Evolutionary conservation across 2,329 filamentous ascomycete genomes (phyloP).

Genomic region (Albifimbria verrucaria): DNA sequence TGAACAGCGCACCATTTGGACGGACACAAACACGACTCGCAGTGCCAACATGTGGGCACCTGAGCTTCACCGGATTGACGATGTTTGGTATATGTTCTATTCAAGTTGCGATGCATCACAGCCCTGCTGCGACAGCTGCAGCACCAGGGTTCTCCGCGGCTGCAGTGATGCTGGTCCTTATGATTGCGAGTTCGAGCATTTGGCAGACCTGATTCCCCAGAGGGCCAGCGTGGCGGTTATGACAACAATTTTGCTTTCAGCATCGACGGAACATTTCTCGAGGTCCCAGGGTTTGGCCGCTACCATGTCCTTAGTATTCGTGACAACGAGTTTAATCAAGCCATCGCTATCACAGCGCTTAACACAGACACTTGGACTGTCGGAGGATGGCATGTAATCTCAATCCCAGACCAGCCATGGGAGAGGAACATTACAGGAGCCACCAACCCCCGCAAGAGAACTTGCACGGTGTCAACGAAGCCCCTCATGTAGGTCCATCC

Average conservation of each 20-base stretch:
- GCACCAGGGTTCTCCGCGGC: conserved; percentile 7
- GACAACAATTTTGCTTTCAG: conserved; percentile 8
- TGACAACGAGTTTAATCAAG: conserved; percentile 6
- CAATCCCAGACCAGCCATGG: conserved; percentile 8
- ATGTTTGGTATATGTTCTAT: conserved; percentile 12
- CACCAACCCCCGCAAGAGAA: background rate
- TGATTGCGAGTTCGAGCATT: conserved; percentile 7
- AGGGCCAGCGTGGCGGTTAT: conserved; percentile 2
- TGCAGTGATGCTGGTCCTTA: conserved; percentile 4
- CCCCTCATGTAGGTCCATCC: background rate
- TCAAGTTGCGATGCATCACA: conserved; percentile 7
- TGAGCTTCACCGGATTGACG: conserved; percentile 9
- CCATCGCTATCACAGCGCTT: conserved; percentile 7
- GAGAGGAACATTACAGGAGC: conserved; percentile 10
- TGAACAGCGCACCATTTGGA: conserved; percentile 10
- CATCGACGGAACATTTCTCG: conserved; percentile 10
- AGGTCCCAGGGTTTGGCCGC: conserved; percentile 5
- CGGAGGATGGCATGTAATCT: conserved; percentile 10
- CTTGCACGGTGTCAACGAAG: background rate
- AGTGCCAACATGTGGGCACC: conserved; percentile 12
- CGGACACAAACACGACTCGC: conserved; percentile 10
- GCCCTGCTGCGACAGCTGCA: conserved; percentile 9
- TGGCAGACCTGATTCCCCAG: conserved; percentile 9
- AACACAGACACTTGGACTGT: conserved; percentile 9
- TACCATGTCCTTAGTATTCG: conserved; percentile 9